Percentiles rank a stretch among this genome's conserved stretches.
phyloP scores from a whole-genome alignment of 306 rosid species.

The Argentina anserina region DNA sequence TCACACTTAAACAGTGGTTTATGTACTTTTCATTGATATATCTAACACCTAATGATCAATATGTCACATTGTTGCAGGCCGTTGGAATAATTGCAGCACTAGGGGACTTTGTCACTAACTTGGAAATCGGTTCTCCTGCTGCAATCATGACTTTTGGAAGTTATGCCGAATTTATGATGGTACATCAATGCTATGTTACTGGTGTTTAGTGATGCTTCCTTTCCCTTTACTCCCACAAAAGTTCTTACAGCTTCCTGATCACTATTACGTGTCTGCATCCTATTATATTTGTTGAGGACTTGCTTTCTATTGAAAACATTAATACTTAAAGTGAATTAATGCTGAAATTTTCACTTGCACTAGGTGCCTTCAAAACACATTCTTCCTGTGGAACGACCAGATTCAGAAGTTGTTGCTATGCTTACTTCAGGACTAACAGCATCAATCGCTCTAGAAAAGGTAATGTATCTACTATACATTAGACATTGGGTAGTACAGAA shows the following conservation, averaged over 20 bases:
- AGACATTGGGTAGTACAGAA: neutral
- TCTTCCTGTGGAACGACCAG: slow-evolving; percentile 93
- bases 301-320: neutral
- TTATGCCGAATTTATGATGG: slow-evolving; percentile 76
- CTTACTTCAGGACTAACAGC: slow-evolving; percentile 98
- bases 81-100: slow-evolving; percentile 90
- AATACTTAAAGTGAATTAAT: slow-evolving; percentile 5
- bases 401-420: slow-evolving; percentile 96
- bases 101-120: slow-evolving; percentile 67
- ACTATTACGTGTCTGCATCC: neutral
- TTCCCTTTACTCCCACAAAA: slow-evolving; percentile 8
- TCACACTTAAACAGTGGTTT: too few relatives aligned
- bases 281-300: neutral
- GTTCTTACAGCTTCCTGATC: neutral
- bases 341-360: slow-evolving; percentile 18
- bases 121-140: slow-evolving; percentile 82
- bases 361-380: slow-evolving; percentile 78
- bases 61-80: slow-evolving; percentile 48
- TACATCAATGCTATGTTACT: slow-evolving; percentile 13
- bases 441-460: slow-evolving; percentile 90
- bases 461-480: neutral
- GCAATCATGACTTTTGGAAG: slow-evolving; percentile 92
- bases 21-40: neutral
- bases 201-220: slow-evolving; percentile 12
- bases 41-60: slow-evolving; percentile 12